Conservation (phyloP, 106 monocot genomes). For the Iris macrosiphon region DNA sequence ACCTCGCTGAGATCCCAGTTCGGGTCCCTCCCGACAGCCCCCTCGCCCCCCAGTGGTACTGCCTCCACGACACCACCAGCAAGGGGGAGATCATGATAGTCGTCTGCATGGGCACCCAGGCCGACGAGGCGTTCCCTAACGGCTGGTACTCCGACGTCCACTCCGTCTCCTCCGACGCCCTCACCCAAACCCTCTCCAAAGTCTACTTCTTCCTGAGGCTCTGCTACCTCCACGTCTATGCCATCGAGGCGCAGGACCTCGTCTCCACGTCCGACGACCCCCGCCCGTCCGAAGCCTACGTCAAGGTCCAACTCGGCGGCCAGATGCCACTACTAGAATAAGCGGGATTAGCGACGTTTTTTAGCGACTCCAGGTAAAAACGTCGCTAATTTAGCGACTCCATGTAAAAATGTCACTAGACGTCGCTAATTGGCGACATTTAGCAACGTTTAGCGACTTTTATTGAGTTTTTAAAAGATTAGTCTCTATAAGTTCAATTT, state of each 20-base stretch:
- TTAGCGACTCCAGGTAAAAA: too few species aligned
- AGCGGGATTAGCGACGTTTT: too few species aligned
- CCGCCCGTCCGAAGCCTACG: slow-evolving; percentile 24
- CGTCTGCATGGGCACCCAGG: slow-evolving; percentile 90
- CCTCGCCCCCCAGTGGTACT: slow-evolving; percentile 28
- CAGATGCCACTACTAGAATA: too few species aligned
- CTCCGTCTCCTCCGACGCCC: slow-evolving; percentile 21
- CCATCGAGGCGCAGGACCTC: slow-evolving; percentile 83
- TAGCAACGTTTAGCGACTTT: too few species aligned
- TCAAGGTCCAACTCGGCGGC: slow-evolving; percentile 63
- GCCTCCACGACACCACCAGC: slow-evolving; percentile 33
- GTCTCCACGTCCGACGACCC: slow-evolving; percentile 32
- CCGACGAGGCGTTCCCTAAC: slow-evolving; percentile 85
- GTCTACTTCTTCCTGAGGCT: slow-evolving; percentile 94
- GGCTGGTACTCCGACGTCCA: slow-evolving; percentile 84
- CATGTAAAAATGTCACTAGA: too few species aligned
- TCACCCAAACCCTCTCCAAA: slow-evolving; percentile 60
- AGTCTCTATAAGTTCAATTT: too few species aligned
- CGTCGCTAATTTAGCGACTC: too few species aligned
- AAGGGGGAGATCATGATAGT: slow-evolving; percentile 79
- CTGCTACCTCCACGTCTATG: slow-evolving; percentile 62
- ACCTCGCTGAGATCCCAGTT: slow-evolving; percentile 18
- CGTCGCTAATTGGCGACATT: too few species aligned
- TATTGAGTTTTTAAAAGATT: too few species aligned
- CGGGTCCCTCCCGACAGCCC: slow-evolving; percentile 25